Evolutionary conservation across 108 stramenopile species (phyloP).

Genomic region (Skeletonema grethae): DNA sequence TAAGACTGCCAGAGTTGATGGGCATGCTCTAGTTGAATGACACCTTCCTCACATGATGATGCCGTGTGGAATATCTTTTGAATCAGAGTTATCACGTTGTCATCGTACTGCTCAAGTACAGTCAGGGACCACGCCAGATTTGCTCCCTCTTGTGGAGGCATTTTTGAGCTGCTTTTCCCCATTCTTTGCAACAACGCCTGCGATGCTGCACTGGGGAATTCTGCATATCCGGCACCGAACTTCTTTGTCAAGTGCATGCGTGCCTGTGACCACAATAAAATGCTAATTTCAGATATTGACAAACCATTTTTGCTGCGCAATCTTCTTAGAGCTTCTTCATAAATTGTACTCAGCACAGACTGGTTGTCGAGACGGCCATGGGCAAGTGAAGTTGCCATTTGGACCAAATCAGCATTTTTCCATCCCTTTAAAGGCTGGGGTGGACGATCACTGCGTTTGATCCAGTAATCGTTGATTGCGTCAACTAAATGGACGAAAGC

Average conservation of each 20-base stretch:
- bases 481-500: conserved; percentile 64
- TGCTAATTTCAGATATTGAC: conserved; percentile 66
- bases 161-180: conserved; percentile 4
- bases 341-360: conserved; percentile 56
- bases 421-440: conserved; percentile 56
- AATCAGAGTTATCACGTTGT: conserved; percentile 52
- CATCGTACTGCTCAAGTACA: conserved; percentile 63
- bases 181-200: conserved; percentile 42
- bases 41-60: conserved; percentile 43
- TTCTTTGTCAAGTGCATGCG: conserved; percentile 62
- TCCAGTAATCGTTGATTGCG: conserved; percentile 56
- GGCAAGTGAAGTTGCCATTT: conserved; percentile 64
- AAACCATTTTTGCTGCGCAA: conserved; percentile 37
- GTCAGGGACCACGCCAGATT: conserved; percentile 85
- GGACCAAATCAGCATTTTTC: conserved; percentile 76
- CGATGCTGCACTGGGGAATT: conserved; percentile 58
- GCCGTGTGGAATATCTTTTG: conserved; percentile 58
- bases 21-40: conserved; percentile 83
- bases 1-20: conserved; percentile 90
- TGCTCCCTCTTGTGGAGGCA: conserved; percentile 73
- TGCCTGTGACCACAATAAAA: conserved; percentile 83
- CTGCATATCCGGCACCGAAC: conserved; percentile 52
- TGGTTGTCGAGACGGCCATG: conserved; percentile 77
- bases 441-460: conserved; percentile 11
- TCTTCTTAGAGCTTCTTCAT: conserved; percentile 59